Evolutionary conservation across 768 basidiomycete species (phyloP).

Genomic region (Phylloporus arenicola): DNA sequence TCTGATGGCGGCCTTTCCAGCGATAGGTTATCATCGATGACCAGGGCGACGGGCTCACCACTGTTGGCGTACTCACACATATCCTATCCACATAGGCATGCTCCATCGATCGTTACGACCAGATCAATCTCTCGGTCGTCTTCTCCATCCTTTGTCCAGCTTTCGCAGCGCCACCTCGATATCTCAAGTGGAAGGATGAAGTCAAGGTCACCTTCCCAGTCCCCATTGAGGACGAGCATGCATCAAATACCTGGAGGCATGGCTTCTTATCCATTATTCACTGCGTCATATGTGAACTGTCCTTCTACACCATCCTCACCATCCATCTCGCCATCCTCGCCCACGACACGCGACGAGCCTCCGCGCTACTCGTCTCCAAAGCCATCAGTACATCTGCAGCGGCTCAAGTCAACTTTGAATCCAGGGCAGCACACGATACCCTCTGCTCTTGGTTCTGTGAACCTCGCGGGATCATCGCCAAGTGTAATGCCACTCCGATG

Average conservation of each 20-base stretch:
- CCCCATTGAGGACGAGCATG: constrained; percentile 22
- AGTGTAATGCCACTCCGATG: constrained; percentile 26
- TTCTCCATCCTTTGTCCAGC: constrained; percentile 15
- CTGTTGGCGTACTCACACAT: constrained; percentile 15
- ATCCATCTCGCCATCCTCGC: constrained; percentile 46
- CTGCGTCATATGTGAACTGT: constrained; percentile 40
- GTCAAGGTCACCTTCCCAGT: constrained; percentile 29
- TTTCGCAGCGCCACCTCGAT: constrained; percentile 24
- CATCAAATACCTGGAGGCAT: constrained; percentile 14
- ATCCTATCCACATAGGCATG: constrained; percentile 40
- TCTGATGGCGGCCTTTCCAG: constrained; percentile 12
- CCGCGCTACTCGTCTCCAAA: constrained; percentile 20
- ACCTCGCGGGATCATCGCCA: constrained; percentile 13
- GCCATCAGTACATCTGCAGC: constrained; percentile 10
- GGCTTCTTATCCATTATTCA: constrained; percentile 10
- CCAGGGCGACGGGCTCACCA: constrained; percentile 6
- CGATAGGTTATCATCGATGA: constrained; percentile 4
- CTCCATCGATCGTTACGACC: constrained; percentile 45
- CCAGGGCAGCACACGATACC: constrained; percentile 11
- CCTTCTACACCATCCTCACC: constrained; percentile 58
- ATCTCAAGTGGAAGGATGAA: constrained; percentile 21
- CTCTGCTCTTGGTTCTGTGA: constrained; percentile 13
- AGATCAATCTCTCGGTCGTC: constrained; percentile 11
- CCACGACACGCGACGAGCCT: constrained; percentile 17
- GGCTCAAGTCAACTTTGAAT: constrained; percentile 10